Evolutionary conservation across 169 alveolate genomes (phyloP).

Genomic region (Cystoisospora suis): DNA sequence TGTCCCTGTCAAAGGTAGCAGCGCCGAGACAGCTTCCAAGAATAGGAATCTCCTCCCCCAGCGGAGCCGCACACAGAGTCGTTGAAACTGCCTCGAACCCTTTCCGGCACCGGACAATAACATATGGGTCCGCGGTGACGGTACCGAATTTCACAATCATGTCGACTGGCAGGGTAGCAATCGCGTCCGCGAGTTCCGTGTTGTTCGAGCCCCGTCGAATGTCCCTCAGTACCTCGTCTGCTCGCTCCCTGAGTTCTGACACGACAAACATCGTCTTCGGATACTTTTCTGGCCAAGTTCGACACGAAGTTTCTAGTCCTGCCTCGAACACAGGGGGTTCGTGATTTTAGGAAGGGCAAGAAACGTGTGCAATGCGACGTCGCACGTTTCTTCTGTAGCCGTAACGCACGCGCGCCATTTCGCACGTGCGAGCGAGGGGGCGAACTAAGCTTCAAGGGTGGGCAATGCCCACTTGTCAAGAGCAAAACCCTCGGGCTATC

Average conservation of each 20-base stretch:
- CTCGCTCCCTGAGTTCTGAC: neutral
- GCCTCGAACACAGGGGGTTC: too few species aligned
- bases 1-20: neutral
- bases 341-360: too few species aligned
- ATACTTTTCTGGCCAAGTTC: too few species aligned
- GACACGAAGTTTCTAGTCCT: too few species aligned
- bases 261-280: too few species aligned
- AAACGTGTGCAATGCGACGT: too few species aligned
- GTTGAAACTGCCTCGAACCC: neutral
- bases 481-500: too few species aligned
- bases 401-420: too few species aligned
- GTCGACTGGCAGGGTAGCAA: neutral
- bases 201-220: neutral
- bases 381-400: too few species aligned
- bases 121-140: neutral
- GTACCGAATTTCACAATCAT: neutral
- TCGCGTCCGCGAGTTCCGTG: neutral
- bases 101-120: neutral
- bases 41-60: slow-evolving; percentile 17
- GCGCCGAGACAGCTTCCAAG: neutral
- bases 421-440: too few species aligned
- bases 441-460: too few species aligned
- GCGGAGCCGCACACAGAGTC: neutral
- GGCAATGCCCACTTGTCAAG: too few species aligned
- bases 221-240: neutral